Conservation (phyloP, 1,284 basidiomycete species). For the Apiotrichum porosum region DNA sequence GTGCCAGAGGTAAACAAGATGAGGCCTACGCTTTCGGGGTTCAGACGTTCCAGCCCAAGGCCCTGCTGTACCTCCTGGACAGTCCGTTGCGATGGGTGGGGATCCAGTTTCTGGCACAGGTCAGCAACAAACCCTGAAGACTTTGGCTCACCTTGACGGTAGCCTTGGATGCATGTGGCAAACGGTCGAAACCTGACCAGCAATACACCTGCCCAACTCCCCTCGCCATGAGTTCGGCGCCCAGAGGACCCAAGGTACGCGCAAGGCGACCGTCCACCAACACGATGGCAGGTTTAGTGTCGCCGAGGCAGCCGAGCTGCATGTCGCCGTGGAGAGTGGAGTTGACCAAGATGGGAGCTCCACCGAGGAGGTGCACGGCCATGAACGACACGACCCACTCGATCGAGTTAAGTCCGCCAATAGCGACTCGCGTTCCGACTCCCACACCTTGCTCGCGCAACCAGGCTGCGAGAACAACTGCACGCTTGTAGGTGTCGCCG, state of each 20-base stretch:
- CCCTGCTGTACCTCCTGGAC: slow-evolving; percentile 1
- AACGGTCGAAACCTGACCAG: background rate
- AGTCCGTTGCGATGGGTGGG: background rate
- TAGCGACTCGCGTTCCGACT: slow-evolving; percentile 29
- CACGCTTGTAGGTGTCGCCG: slow-evolving; percentile 21
- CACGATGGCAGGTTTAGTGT: slow-evolving; percentile 24
- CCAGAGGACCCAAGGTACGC: background rate
- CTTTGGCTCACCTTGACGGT: too few relatives aligned
- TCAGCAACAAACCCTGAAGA: too few relatives aligned
- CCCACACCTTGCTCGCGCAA: slow-evolving; percentile 27
- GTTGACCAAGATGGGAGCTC: slow-evolving; percentile 35
- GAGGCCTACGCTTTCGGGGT: slow-evolving; percentile 35
- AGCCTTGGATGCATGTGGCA: too few relatives aligned
- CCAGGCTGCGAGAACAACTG: slow-evolving; percentile 24
- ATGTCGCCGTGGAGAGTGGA: slow-evolving; percentile 17
- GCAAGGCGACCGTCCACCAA: slow-evolving; percentile 10
- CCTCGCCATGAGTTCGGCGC: background rate
- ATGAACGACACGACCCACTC: slow-evolving; percentile 35
- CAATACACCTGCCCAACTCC: background rate
- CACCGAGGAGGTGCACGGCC: slow-evolving; percentile 38
- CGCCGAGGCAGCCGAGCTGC: slow-evolving; percentile 22
- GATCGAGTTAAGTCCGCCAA: slow-evolving; percentile 34
- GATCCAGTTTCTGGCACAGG: too few relatives aligned
- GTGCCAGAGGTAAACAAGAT: slow-evolving; percentile 34
- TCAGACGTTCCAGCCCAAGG: slow-evolving; percentile 15